Conservation (phyloP, 306 rosid species). For the Mimosa bimucronata region DNA sequence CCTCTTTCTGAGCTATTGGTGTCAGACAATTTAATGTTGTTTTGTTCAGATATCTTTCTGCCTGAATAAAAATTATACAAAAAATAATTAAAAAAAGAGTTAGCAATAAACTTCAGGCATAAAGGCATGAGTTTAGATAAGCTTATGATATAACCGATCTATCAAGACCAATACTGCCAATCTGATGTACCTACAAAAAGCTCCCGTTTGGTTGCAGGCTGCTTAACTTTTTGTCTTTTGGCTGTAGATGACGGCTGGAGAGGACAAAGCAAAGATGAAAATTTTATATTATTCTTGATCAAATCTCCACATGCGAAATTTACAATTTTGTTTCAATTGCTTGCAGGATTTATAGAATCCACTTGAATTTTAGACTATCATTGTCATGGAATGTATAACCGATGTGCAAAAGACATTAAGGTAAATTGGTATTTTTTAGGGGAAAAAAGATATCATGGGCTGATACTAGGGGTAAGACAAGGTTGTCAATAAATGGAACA, state of each 20-base stretch:
- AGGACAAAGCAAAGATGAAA: slow-evolving; percentile 39
- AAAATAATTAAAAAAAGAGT: neutral
- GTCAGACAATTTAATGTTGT: slow-evolving; percentile 40
- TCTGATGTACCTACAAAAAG: slow-evolving; percentile 55
- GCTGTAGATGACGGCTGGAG: slow-evolving; percentile 63
- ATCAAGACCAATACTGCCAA: slow-evolving; percentile 19
- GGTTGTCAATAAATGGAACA: slow-evolving; percentile 10
- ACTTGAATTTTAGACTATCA: slow-evolving; percentile 7
- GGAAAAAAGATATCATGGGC: slow-evolving; percentile 1
- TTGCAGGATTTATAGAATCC: neutral
- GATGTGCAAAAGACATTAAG: neutral
- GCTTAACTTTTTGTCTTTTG: slow-evolving; percentile 59
- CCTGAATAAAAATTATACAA: slow-evolving; percentile 47
- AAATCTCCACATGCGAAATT: slow-evolving; percentile 26
- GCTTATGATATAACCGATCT: slow-evolving; percentile 24
- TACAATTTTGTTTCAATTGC: neutral
- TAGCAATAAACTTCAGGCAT: slow-evolving; percentile 25
- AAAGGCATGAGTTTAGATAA: slow-evolving; percentile 30
- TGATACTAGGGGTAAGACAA: neutral
- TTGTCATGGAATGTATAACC: slow-evolving; percentile 9
- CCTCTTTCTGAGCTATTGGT: slow-evolving; percentile 42
- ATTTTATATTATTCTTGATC: slow-evolving; percentile 30
- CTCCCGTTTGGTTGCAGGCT: slow-evolving; percentile 47
- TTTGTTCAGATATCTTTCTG: slow-evolving; percentile 40
- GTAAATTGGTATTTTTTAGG: slow-evolving; percentile 19